Percentiles rank a stretch among this genome's conserved stretches.
Evolutionary conservation across 805 yeast genomes (phyloP).

Genomic region (Kluyveromyces nonfermentans): DNA sequence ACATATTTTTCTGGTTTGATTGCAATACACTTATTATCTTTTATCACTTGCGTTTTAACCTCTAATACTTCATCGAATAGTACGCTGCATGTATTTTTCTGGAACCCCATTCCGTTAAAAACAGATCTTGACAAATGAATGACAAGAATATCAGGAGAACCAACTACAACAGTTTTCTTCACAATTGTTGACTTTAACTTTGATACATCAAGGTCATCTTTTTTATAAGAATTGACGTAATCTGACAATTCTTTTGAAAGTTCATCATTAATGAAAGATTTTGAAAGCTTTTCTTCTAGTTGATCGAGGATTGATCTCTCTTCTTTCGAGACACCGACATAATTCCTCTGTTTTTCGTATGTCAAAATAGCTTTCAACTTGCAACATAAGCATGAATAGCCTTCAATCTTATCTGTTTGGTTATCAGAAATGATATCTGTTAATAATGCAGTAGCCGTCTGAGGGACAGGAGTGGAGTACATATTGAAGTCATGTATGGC

Average conservation of each 20-base stretch:
- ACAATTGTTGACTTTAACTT: slow-evolving; percentile 54
- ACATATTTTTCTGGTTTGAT: slow-evolving; percentile 37
- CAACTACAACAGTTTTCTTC: slow-evolving; percentile 50
- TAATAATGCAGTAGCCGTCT: slow-evolving; percentile 35
- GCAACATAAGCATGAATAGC: slow-evolving; percentile 74
- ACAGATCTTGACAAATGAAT: slow-evolving; percentile 84
- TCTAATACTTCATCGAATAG: slow-evolving; percentile 50
- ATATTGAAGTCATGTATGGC: slow-evolving; percentile 55
- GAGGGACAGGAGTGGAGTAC: slow-evolving; percentile 69
- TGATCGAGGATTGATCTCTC: slow-evolving; percentile 29
- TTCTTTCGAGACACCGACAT: slow-evolving; percentile 16
- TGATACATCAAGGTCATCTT: slow-evolving; percentile 35
- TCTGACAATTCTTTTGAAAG: slow-evolving; percentile 40
- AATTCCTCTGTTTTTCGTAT: slow-evolving; percentile 22
- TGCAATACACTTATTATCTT: slow-evolving; percentile 12
- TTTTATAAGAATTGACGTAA: slow-evolving; percentile 40
- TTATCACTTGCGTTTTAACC: slow-evolving; percentile 33
- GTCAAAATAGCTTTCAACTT: slow-evolving; percentile 37
- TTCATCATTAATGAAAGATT: slow-evolving; percentile 53
- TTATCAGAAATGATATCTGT: slow-evolving; percentile 45
- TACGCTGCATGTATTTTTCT: slow-evolving; percentile 70
- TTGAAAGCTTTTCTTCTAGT: slow-evolving; percentile 30
- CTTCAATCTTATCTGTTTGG: slow-evolving; percentile 62
- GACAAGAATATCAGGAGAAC: slow-evolving; percentile 62
- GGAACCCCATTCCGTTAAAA: slow-evolving; percentile 54